These are phyloP conservation scores for Berberis vulgaris DNA, from an alignment of 164 flowering plant genomes.

Conservation along the genomic window DNA sequence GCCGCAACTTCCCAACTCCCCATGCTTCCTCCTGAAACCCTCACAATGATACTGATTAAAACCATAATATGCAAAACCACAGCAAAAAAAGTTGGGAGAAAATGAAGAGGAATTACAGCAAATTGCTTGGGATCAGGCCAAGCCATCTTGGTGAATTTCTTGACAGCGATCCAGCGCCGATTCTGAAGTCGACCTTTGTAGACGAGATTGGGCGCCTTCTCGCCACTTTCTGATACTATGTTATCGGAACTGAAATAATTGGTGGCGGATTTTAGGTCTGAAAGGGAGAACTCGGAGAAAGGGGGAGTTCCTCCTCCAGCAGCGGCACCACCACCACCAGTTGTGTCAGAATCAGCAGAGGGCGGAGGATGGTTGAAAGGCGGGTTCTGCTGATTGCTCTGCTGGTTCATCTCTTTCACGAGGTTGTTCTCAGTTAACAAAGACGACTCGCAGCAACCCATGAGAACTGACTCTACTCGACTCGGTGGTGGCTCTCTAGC, in stretches of 20 bases:
- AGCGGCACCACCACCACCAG: not conserved
- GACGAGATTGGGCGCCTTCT: slow-evolving; percentile 76
- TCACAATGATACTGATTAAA: slow-evolving; percentile 9
- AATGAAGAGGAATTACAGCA: slow-evolving; percentile 27
- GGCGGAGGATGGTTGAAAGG: slow-evolving; percentile 11
- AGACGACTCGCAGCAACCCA: slow-evolving; percentile 54
- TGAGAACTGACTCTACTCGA: slow-evolving; percentile 4
- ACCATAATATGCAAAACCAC: not conserved
- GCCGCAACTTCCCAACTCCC: slow-evolving; percentile 85
- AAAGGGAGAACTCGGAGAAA: slow-evolving; percentile 51
- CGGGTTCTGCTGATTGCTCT: slow-evolving; percentile 3
- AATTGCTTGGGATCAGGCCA: slow-evolving; percentile 95
- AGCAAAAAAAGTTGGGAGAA: not conserved
- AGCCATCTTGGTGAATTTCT: slow-evolving; percentile 68
- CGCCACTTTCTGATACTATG: slow-evolving; percentile 87
- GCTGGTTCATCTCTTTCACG: slow-evolving; percentile 10
- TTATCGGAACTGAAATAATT: slow-evolving; percentile 67
- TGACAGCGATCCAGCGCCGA: slow-evolving; percentile 73
- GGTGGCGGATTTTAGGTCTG: slow-evolving; percentile 78
- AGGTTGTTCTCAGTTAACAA: slow-evolving; percentile 12
- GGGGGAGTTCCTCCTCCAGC: slow-evolving; percentile 27
- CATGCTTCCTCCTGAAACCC: slow-evolving; percentile 76
- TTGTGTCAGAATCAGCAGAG: not conserved
- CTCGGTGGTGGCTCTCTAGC: too few relatives aligned
- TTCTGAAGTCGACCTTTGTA: slow-evolving; percentile 75